Conservation (phyloP, 2,329 filamentous ascomycete species). For the Trichoderma asperellum region DNA sequence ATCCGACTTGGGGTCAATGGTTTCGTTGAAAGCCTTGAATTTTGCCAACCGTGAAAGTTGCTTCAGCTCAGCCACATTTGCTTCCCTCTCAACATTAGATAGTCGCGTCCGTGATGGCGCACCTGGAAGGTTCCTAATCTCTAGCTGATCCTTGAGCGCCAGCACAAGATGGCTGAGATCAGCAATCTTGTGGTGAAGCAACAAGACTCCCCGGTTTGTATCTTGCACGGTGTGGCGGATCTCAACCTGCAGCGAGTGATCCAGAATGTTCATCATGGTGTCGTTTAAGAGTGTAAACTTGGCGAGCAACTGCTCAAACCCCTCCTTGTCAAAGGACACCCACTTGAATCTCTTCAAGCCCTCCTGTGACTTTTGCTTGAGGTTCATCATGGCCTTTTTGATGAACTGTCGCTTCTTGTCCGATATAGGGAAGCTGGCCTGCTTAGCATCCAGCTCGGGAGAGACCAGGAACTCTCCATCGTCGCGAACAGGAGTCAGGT, state of each 20-base stretch:
- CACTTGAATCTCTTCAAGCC: constrained; percentile 44
- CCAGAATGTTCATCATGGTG: constrained; percentile 53
- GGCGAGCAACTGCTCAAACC: constrained; percentile 50
- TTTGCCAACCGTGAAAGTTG: constrained; percentile 51
- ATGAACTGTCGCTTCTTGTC: constrained; percentile 49
- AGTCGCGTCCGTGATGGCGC: constrained; percentile 38
- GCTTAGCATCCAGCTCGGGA: constrained; percentile 50
- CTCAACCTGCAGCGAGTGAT: constrained; percentile 52
- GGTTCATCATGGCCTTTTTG: constrained; percentile 47
- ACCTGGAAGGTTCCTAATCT: constrained; percentile 34
- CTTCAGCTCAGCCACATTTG: constrained; percentile 46
- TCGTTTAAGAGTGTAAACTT: constrained; percentile 52
- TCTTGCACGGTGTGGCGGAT: constrained; percentile 53
- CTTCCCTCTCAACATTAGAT: constrained; percentile 43
- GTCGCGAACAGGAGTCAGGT: constrained; percentile 43
- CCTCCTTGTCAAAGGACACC: constrained; percentile 52
- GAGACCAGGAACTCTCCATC: constrained; percentile 42
- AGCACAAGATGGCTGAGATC: constrained; percentile 52
- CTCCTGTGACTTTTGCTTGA: constrained; percentile 45
- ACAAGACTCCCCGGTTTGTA: constrained; percentile 52
- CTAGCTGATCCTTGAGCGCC: constrained; percentile 50
- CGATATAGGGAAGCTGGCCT: constrained; percentile 51
- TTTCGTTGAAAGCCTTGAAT: constrained; percentile 57
- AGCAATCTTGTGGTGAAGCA: constrained; percentile 52
- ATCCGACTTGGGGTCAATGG: constrained; percentile 45